Percentiles rank a stretch among this genome's conserved stretches.
Evolutionary conservation across 2,329 filamentous ascomycete species (phyloP).

Genomic region (Pezizomycotina sp.): DNA sequence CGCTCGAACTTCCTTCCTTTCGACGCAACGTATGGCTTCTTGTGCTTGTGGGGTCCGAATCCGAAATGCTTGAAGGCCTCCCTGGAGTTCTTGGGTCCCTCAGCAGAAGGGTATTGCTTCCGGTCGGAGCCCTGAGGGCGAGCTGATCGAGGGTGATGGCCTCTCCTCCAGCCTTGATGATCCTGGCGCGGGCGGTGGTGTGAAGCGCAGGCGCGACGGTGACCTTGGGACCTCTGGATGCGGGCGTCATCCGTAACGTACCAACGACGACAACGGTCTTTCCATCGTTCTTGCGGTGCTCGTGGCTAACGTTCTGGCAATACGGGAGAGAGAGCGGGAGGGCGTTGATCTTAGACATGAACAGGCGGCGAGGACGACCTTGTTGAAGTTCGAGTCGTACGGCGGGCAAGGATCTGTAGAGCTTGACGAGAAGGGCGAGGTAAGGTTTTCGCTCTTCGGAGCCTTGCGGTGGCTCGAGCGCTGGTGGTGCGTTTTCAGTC

Average conservation of each 20-base stretch:
- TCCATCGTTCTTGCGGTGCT: constrained; percentile 40
- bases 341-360: constrained; percentile 98
- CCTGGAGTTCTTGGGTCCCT: constrained; percentile 92
- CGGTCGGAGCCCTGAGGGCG: constrained; percentile 83
- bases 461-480: constrained; percentile 67
- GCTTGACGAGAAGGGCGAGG: constrained; percentile 92
- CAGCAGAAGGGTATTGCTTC: constrained; percentile 90
- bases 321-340: constrained; percentile 89
- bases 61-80: constrained; percentile 99
- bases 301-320: constrained; percentile 44
- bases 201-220: constrained; percentile 89
- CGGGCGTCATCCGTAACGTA: constrained; percentile 91
- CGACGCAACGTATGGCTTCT: constrained; percentile 71
- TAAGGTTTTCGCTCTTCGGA: constrained; percentile 97
- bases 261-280: constrained; percentile 90
- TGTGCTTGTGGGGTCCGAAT: constrained; percentile 93
- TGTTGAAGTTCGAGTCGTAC: constrained; percentile 97
- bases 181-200: constrained; percentile 90
- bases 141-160: constrained; percentile 93
- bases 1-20: constrained; percentile 99
- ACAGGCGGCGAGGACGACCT: constrained; percentile 94
- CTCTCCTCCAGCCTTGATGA: constrained; percentile 85
- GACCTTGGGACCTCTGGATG: constrained; percentile 93
- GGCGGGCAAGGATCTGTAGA: constrained; percentile 83
- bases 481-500: constrained; percentile 47